phyloP scores from a whole-genome alignment of 2,329 filamentous ascomycete species.

The Lachnellula occidentalis region DNA sequence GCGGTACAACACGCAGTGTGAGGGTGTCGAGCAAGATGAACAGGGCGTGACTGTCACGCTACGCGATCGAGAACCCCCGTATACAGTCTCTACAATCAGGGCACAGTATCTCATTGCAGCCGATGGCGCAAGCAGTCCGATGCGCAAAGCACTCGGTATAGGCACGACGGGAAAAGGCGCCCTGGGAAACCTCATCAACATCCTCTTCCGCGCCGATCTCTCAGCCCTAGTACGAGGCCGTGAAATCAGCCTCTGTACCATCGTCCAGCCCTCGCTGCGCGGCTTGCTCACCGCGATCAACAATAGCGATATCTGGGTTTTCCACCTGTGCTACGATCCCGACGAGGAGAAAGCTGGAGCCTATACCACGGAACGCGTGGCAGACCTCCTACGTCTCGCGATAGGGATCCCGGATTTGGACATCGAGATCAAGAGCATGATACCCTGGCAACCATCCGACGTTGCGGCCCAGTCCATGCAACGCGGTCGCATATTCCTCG shows the following conservation, averaged over 20 bases:
- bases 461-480: slow-evolving; percentile 27
- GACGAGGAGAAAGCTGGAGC: slow-evolving; percentile 17
- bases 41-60: slow-evolving; percentile 26
- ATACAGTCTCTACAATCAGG: slow-evolving; percentile 14
- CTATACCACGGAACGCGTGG: slow-evolving; percentile 19
- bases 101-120: slow-evolving; percentile 36
- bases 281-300: slow-evolving; percentile 26
- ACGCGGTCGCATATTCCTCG: slow-evolving; percentile 33
- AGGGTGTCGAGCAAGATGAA: slow-evolving; percentile 19
- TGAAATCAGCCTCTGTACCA: slow-evolving; percentile 32
- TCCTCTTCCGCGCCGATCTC: slow-evolving; percentile 32
- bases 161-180: slow-evolving; percentile 27
- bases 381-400: slow-evolving; percentile 25
- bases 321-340: slow-evolving; percentile 25
- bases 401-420: slow-evolving; percentile 28
- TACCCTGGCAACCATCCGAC: slow-evolving; percentile 31
- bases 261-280: slow-evolving; percentile 19
- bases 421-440: slow-evolving; percentile 32
- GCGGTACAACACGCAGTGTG: slow-evolving; percentile 31
- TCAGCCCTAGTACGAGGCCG: slow-evolving; percentile 26
- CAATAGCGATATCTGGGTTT: slow-evolving; percentile 26
- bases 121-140: slow-evolving; percentile 32
- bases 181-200: slow-evolving; percentile 32
- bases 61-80: slow-evolving; percentile 11
- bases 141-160: slow-evolving; percentile 28